Evolutionary conservation across 495 filamentous ascomycete genomes (phyloP).

Genomic region (Trichoderma gamsii): DNA sequence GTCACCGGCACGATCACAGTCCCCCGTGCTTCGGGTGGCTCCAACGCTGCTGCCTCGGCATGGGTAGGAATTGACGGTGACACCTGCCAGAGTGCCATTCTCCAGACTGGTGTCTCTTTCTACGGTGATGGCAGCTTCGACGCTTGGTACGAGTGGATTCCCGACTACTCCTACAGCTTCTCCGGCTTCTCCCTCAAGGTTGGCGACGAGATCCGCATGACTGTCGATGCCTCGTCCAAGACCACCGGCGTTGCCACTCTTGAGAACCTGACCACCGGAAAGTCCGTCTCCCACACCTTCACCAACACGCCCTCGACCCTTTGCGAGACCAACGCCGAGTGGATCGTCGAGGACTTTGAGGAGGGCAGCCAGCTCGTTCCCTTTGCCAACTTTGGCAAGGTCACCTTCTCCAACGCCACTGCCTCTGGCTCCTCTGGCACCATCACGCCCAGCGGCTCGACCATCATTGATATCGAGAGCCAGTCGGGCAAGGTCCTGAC

Average conservation of each 20-base stretch:
- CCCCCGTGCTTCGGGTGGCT: background rate
- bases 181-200: background rate
- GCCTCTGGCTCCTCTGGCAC: conserved; percentile 31
- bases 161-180: background rate
- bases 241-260: conserved; percentile 39
- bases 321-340: conserved; percentile 52
- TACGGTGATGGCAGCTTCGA: background rate
- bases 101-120: background rate
- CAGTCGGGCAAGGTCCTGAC: conserved; percentile 38
- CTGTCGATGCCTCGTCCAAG: background rate
- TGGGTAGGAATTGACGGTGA: background rate
- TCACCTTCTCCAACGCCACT: conserved; percentile 41
- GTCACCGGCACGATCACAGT: background rate
- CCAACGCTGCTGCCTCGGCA: background rate
- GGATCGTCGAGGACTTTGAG: conserved; percentile 62
- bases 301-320: conserved; percentile 23
- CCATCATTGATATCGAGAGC: conserved; percentile 38
- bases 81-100: background rate
- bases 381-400: conserved; percentile 48
- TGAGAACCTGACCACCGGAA: conserved; percentile 48
- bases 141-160: background rate
- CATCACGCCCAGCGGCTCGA: conserved; percentile 29
- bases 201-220: background rate
- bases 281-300: conserved; percentile 48
- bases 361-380: conserved; percentile 42